Conservation (phyloP, 2,329 filamentous ascomycete species). For the Fusarium dlaminii region DNA sequence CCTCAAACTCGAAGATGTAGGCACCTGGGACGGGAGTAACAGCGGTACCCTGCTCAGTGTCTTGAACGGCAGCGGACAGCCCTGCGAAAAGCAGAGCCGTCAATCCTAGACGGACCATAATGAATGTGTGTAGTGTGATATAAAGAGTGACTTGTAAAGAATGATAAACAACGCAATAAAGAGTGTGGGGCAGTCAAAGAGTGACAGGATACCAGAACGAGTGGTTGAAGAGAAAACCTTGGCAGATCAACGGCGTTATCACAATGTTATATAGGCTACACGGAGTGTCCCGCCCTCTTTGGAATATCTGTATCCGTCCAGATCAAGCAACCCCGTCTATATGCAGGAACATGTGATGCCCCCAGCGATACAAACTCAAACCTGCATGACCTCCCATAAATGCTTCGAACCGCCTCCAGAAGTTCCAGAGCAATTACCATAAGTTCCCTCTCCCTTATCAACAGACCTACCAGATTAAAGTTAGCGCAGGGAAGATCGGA, state of each 20-base stretch:
- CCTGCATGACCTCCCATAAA: not conserved
- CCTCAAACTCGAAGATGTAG: constrained; percentile 64
- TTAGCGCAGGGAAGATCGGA: constrained; percentile 13
- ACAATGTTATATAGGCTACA: constrained; percentile 7
- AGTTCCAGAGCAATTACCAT: constrained; percentile 6
- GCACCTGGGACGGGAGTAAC: constrained; percentile 49
- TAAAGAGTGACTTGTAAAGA: constrained; percentile 10
- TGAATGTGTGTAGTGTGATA: not conserved
- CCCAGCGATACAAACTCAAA: not conserved
- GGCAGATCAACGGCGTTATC: not conserved
- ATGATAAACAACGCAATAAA: not conserved
- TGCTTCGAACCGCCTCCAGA: not conserved
- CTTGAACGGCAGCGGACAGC: constrained; percentile 8
- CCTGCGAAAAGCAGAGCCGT: constrained; percentile 29
- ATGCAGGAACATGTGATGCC: not conserved
- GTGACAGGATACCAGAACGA: not conserved
- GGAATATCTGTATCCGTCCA: not conserved
- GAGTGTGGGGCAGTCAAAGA: not conserved
- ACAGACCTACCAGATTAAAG: constrained; percentile 8
- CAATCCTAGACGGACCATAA: constrained; percentile 25
- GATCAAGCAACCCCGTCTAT: not conserved
- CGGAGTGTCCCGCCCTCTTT: not conserved
- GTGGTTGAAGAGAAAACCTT: constrained; percentile 11
- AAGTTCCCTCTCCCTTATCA: constrained; percentile 15
- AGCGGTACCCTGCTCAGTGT: constrained; percentile 14